These are phyloP conservation scores for Ustilago crameri DNA, from an alignment of 1,284 basidiomycete species.

Conservation along the genomic window DNA sequence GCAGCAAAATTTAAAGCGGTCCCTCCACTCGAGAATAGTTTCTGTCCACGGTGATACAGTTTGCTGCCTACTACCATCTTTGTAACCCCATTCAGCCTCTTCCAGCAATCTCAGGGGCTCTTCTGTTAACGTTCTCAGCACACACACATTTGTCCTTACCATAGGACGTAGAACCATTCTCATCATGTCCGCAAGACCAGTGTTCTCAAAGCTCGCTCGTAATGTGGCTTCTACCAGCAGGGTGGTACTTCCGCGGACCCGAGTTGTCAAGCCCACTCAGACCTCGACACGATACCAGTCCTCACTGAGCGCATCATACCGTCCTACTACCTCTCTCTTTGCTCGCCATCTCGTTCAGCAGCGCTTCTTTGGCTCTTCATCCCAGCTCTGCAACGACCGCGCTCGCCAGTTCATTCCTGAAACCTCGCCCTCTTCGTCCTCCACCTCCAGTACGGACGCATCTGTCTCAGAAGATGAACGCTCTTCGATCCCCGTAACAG, in stretches of 20 bases:
- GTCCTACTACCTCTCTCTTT: not conserved
- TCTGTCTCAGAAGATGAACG: slow-evolving; percentile 1
- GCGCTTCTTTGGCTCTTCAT: slow-evolving; percentile 9
- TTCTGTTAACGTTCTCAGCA: no score
- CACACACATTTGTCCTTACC: not conserved
- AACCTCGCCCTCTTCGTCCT: slow-evolving; percentile 14
- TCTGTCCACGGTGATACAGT: not conserved
- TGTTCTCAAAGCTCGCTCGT: slow-evolving; percentile 3
- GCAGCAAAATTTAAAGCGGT: not conserved
- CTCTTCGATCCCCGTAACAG: slow-evolving; percentile 40
- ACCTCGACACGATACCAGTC: slow-evolving; percentile 10
- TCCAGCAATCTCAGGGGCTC: not conserved
- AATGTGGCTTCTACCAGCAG: slow-evolving; percentile 30
- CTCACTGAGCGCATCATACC: not conserved
- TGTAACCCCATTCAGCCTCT: not conserved
- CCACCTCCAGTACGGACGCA: not conserved
- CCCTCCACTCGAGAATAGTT: not conserved
- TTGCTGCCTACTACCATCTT: not conserved
- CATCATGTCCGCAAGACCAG: slow-evolving; percentile 20
- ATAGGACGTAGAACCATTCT: not conserved
- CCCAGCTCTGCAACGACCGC: slow-evolving; percentile 1
- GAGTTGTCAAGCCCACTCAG: not conserved
- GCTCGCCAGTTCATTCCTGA: slow-evolving; percentile 24
- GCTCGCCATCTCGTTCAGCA: not conserved
- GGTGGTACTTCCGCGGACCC: slow-evolving; percentile 1